phyloP scores from a whole-genome alignment of 148 eudicot species.

The Vaccinium corymbosum region DNA sequence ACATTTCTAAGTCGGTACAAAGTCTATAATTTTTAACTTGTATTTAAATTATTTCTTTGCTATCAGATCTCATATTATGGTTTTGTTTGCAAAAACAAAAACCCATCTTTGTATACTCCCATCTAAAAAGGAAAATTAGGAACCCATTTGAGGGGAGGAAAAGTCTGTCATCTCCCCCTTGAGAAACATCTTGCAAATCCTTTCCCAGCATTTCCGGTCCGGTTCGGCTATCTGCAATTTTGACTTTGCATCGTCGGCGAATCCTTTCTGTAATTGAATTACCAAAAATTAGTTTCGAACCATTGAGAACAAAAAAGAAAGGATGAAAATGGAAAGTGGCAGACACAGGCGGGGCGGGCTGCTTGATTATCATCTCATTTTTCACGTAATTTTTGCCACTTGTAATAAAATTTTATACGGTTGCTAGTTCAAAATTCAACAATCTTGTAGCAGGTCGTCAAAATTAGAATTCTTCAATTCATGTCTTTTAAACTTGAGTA shows the following conservation, averaged over 20 bases:
- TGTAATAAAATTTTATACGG: too few species aligned
- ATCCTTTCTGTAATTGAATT: constrained; percentile 30
- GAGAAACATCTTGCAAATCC: constrained; percentile 53
- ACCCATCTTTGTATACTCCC: not conserved
- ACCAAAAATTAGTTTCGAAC: not conserved
- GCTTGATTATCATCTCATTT: not conserved
- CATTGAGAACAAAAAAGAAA: not conserved
- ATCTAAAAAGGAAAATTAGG: not conserved
- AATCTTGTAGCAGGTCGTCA: not conserved
- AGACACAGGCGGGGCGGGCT: not conserved
- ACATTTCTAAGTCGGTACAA: not conserved
- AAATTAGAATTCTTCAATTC: not conserved
- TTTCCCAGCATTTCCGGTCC: constrained; percentile 45
- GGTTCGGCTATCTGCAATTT: constrained; percentile 37
- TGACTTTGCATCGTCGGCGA: constrained; percentile 40
- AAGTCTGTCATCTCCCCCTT: constrained; percentile 24
- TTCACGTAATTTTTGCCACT: too few species aligned
- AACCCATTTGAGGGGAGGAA: not conserved
- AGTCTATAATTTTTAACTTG: not conserved
- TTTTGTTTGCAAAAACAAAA: not conserved
- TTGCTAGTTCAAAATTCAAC: not conserved
- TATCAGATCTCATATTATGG: not conserved
- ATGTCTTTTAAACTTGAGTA: too few species aligned
- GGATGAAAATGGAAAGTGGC: not conserved
- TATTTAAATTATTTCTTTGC: not conserved